phyloP scores from a whole-genome alignment of 2,329 filamentous ascomycete genomes.

The Lachnellula cervina region DNA sequence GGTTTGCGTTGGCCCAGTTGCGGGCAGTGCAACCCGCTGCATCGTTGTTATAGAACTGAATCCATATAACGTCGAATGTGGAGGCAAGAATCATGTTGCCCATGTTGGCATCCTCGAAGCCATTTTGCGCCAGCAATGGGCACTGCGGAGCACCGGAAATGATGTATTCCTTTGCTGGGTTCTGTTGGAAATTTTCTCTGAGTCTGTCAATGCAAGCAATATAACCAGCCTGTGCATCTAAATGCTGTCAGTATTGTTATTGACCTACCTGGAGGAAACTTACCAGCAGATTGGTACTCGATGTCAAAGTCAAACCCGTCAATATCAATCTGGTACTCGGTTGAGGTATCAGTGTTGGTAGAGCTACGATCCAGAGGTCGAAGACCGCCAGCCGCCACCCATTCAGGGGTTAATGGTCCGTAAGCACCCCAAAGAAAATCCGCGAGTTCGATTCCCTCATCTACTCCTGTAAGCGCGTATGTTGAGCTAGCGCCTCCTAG shows the following conservation, averaged over 20 bases:
- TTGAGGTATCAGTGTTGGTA: slow-evolving; percentile 9
- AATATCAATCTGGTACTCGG: slow-evolving; percentile 22
- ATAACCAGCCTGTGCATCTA: slow-evolving; percentile 25
- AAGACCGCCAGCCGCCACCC: slow-evolving; percentile 28
- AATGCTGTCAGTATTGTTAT: slow-evolving; percentile 7
- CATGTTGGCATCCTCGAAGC: slow-evolving; percentile 26
- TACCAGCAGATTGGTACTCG: slow-evolving; percentile 21
- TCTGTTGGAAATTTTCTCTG: slow-evolving; percentile 20
- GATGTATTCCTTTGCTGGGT: slow-evolving; percentile 26
- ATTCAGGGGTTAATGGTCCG: slow-evolving; percentile 33
- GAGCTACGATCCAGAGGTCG: slow-evolving; percentile 26
- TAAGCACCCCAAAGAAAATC: slow-evolving; percentile 39
- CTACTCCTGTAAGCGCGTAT: slow-evolving; percentile 36
- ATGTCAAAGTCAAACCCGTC: slow-evolving; percentile 34
- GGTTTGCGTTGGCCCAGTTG: slow-evolving; percentile 19
- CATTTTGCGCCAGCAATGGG: slow-evolving; percentile 12
- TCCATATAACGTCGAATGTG: slow-evolving; percentile 30
- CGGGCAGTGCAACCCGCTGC: slow-evolving; percentile 24
- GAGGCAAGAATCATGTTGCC: slow-evolving; percentile 22
- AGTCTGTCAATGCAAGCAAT: slow-evolving; percentile 27
- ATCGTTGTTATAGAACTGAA: slow-evolving; percentile 32
- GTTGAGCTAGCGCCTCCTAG: slow-evolving; percentile 31
- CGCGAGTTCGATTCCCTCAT: slow-evolving; percentile 34
- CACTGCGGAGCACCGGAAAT: slow-evolving; percentile 33
- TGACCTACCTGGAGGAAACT: neutral